Evolutionary conservation across 2,329 filamentous ascomycete species (phyloP).

Genomic region (Tolypocladium amazonense): DNA sequence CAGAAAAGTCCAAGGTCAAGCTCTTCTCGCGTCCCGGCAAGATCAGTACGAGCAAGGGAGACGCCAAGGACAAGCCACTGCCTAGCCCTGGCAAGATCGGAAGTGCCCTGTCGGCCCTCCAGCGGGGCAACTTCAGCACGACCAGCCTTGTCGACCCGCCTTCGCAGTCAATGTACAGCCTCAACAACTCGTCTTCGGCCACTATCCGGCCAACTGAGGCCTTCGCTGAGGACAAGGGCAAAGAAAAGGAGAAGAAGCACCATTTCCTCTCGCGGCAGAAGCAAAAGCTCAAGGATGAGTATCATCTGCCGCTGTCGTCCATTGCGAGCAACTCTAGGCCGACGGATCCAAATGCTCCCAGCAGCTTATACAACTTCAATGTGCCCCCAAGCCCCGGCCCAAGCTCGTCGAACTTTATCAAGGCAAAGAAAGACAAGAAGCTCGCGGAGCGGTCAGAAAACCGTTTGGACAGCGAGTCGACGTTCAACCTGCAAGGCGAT

Average conservation of each 20-base stretch:
- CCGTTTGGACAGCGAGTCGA: slow-evolving; percentile 41
- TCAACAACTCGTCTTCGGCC: slow-evolving; percentile 66
- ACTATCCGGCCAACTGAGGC: slow-evolving; percentile 59
- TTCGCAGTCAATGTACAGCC: slow-evolving; percentile 55
- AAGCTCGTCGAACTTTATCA: slow-evolving; percentile 57
- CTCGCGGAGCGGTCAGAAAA: slow-evolving; percentile 54
- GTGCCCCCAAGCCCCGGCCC: slow-evolving; percentile 62
- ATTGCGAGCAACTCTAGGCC: slow-evolving; percentile 67
- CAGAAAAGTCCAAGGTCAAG: slow-evolving; percentile 70
- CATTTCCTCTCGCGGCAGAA: slow-evolving; percentile 73
- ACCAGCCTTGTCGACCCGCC: slow-evolving; percentile 56
- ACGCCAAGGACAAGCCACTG: slow-evolving; percentile 53
- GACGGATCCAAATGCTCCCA: slow-evolving; percentile 63
- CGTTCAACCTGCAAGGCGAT: slow-evolving; percentile 28
- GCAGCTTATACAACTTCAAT: slow-evolving; percentile 70
- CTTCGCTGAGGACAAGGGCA: slow-evolving; percentile 36
- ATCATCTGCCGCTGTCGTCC: slow-evolving; percentile 61
- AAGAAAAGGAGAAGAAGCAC: slow-evolving; percentile 59
- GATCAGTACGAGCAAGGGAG: slow-evolving; percentile 55
- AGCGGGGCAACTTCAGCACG: slow-evolving; percentile 59
- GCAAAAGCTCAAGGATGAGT: slow-evolving; percentile 68
- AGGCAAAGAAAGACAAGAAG: slow-evolving; percentile 80
- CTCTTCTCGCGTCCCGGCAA: slow-evolving; percentile 70
- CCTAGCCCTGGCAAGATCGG: slow-evolving; percentile 65
- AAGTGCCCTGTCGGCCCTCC: slow-evolving; percentile 54